A percentile compares a stretch with the other conserved stretches of the same genome.
Conservation (phyloP, 176 grass and related monocot species). For the Olyra latifolia region DNA sequence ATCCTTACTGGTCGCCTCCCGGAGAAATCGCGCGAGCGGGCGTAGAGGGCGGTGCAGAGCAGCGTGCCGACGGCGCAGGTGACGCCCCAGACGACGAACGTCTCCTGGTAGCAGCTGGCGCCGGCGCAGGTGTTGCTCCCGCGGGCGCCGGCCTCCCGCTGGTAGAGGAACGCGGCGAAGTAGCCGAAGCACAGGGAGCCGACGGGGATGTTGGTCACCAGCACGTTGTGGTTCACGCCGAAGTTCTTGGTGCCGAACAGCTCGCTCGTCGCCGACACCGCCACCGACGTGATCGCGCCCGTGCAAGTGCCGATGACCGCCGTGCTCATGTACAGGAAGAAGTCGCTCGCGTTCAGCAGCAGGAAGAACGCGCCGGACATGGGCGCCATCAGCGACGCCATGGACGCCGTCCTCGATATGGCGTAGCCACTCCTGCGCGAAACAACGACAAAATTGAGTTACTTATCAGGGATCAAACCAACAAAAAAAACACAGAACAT, state of each 20-base stretch:
- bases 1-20: slow-evolving; percentile 43
- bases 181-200: slow-evolving; percentile 96
- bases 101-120: slow-evolving; percentile 58
- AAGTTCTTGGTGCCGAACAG: slow-evolving; percentile 90
- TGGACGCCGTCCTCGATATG: slow-evolving; percentile 73
- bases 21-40: slow-evolving; percentile 50
- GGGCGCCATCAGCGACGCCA: slow-evolving; percentile 91
- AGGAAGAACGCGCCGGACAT: slow-evolving; percentile 85
- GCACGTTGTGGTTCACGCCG: slow-evolving; percentile 93
- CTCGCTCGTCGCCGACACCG: slow-evolving; percentile 82
- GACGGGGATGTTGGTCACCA: slow-evolving; percentile 83
- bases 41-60: slow-evolving; percentile 70
- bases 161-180: slow-evolving; percentile 78
- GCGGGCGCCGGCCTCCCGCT: slow-evolving; percentile 43
- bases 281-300: slow-evolving; percentile 84
- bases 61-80: slow-evolving; percentile 62
- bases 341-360: slow-evolving; percentile 54
- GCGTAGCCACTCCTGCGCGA: slow-evolving; percentile 52
- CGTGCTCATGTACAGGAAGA: slow-evolving; percentile 68
- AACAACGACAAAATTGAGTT: background rate
- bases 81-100: slow-evolving; percentile 76
- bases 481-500: background rate
- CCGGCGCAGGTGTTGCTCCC: slow-evolving; percentile 62
- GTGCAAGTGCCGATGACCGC: slow-evolving; percentile 82
- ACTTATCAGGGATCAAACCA: too few species aligned